These are phyloP conservation scores for Cicer chorassanicum DNA, from an alignment of 306 rosid genomes.

Conservation along the genomic window DNA sequence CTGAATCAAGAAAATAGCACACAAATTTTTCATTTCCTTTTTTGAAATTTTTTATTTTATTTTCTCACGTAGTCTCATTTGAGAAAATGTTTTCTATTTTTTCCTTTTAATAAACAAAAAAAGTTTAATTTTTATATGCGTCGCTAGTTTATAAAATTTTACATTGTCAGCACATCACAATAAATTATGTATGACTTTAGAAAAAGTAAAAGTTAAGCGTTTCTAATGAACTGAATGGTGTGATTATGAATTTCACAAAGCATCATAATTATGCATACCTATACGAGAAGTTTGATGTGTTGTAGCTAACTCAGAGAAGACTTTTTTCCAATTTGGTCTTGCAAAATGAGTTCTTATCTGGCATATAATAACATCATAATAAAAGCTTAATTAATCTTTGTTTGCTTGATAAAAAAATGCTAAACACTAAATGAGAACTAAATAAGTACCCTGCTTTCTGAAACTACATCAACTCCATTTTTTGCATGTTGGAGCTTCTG, in stretches of 20 bases:
- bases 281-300: conserved; percentile 62
- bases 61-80: not conserved
- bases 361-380: conserved; percentile 29
- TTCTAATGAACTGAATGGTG: too few species aligned
- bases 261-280: conserved; percentile 50
- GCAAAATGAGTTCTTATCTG: conserved; percentile 95
- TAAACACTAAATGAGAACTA: conserved; percentile 6
- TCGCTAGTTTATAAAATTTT: too few species aligned
- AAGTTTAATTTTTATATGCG: too few species aligned
- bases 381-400: conserved; percentile 7
- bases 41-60: conserved; percentile 11
- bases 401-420: not conserved
- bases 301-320: conserved; percentile 58
- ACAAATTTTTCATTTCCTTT: not conserved
- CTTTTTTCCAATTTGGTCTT: conserved; percentile 88
- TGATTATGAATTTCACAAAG: conserved; percentile 18
- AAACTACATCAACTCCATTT: conserved; percentile 87
- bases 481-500: conserved; percentile 85
- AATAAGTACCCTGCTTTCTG: conserved; percentile 77
- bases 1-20: conserved; percentile 54
- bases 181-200: too few species aligned
- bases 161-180: too few species aligned
- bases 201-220: too few species aligned
- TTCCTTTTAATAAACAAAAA: too few species aligned
- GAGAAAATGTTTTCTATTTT: too few species aligned